Base-by-base conservation (phyloP, 2,329 filamentous ascomycete species). In the Nigrospora oryzae region DNA sequence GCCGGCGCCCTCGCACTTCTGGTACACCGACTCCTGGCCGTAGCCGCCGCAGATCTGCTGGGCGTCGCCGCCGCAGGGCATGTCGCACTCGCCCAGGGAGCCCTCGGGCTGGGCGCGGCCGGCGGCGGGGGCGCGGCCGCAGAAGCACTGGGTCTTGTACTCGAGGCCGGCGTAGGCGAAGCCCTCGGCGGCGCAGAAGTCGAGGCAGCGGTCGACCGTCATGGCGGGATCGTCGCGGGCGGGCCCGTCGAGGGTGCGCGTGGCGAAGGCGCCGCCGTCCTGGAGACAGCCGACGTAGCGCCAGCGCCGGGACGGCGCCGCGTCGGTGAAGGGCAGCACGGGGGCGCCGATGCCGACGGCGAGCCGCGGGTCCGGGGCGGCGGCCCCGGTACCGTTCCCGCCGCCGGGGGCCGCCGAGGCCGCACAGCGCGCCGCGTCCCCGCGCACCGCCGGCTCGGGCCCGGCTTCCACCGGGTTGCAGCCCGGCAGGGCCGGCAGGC, bases 211-310 rank as follows among this genome's bases (percentile, higher is more conserved):
- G 17, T 58, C 56, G 12, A 56, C 55, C 37, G 56, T 58, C 55
- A 57, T 58, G 40, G 53, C 50, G 12, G 36, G 16, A n/a, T 41
- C 34, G 44, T 52, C 51, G 16, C 49, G 16, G 30, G 38, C 44
- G n/a, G 45, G 39, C 1, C 52, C 55, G 7, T 49, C 31, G 0
- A 63, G 53, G 16, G 60, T 62, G 13, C 61, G 55, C 12, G 46
- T 17, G 11, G n/a, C 14, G 14, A 35, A 13, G 3, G 45, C 56
- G 49, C 16, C 57, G 56, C 6, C 48, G 42, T 67, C 64, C 13
- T 49, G 41, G 28, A 69, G 75, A 54, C 77, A 81, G 33, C 75
- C 74, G n/a, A 67, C 51, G 52, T 78, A 79, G 17, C 58, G 60
- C 69, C 74, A 81, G 2, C 63, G 60, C 41, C 66, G 61, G 33